phyloP scores from a whole-genome alignment of 805 yeast genomes.

The Sugiyamaella chiloensis region DNA sequence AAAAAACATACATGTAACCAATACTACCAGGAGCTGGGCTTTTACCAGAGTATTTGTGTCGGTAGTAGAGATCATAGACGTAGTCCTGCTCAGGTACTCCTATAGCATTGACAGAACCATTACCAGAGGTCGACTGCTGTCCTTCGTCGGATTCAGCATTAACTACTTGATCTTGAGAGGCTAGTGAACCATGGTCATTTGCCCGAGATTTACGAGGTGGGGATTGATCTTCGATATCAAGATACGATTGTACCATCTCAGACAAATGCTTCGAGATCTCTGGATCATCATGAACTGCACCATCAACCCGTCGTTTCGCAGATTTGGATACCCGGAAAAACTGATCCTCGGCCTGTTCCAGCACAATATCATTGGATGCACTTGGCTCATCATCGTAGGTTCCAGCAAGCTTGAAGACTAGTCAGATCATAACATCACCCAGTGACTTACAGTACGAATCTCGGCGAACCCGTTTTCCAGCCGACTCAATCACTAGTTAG shows the following conservation, averaged over 20 bases:
- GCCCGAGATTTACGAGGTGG: no score
- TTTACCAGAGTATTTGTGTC: conserved; percentile 51
- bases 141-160: no score
- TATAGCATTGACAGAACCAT: no score
- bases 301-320: conserved; percentile 10
- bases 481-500: background rate
- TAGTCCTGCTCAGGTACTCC: conserved; percentile 50
- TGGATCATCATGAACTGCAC: conserved; percentile 17
- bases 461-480: background rate
- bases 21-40: conserved; percentile 33
- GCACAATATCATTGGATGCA: conserved; percentile 19
- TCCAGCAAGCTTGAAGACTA: conserved; percentile 31
- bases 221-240: conserved; percentile 37
- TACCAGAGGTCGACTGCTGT: no score
- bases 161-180: conserved; percentile 4
- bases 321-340: conserved; percentile 4
- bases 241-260: conserved; percentile 69
- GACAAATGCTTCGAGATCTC: conserved; percentile 59
- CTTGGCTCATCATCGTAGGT: conserved; percentile 28
- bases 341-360: conserved; percentile 9
- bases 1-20: conserved; percentile 37
- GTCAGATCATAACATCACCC: conserved; percentile 6
- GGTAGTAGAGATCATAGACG: conserved; percentile 86
- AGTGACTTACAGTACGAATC: conserved; percentile 8
- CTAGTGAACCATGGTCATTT: background rate